These are phyloP conservation scores for Colletotrichum endophyticum DNA, from an alignment of 2,329 filamentous ascomycete genomes.

Conservation along the genomic window DNA sequence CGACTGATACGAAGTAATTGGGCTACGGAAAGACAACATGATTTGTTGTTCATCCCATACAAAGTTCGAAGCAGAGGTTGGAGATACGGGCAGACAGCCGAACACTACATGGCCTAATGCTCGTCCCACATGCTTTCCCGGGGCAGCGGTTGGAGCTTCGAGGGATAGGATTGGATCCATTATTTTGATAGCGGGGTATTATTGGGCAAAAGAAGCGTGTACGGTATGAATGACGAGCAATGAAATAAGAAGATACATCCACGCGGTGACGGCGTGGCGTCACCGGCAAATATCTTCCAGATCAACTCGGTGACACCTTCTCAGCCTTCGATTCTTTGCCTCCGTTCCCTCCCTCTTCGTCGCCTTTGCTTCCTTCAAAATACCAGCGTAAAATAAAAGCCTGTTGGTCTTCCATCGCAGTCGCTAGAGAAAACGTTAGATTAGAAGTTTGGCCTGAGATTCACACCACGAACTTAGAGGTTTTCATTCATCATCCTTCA, in stretches of 20 bases:
- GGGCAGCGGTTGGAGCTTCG: background rate
- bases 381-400: background rate
- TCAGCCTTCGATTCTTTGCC: background rate
- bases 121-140: background rate
- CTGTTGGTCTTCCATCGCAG: too few relatives aligned
- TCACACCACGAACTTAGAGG: too few relatives aligned
- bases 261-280: background rate
- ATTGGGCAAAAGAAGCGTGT: background rate
- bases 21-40: background rate
- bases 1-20: background rate
- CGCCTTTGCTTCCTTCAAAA: background rate
- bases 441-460: too few relatives aligned
- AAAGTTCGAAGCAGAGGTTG: background rate
- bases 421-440: too few relatives aligned
- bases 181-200: background rate
- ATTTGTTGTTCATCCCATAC: background rate
- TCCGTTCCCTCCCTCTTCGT: background rate
- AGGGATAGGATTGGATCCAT: background rate
- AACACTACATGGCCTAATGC: background rate
- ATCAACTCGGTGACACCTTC: background rate
- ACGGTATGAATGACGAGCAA: background rate
- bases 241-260: background rate
- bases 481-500: too few relatives aligned
- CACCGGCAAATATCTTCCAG: background rate
- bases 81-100: background rate